Evolutionary conservation across 2,329 filamentous ascomycete species (phyloP).

Genomic region (Cordyceps fumosorosea): DNA sequence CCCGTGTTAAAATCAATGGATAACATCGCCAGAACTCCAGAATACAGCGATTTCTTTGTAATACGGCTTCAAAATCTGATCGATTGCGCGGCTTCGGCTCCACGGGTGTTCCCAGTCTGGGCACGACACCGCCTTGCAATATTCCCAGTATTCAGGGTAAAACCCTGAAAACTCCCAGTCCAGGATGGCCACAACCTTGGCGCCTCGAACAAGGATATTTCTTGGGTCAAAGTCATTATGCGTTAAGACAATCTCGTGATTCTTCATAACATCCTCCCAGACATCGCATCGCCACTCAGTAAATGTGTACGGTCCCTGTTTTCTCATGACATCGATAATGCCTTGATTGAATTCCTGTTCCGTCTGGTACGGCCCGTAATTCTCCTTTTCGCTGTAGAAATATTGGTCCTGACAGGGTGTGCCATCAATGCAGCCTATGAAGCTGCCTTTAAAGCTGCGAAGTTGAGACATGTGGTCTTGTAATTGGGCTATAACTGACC

Average conservation of each 20-base stretch:
- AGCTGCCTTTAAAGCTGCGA: slow-evolving; percentile 15
- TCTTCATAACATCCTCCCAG: slow-evolving; percentile 15
- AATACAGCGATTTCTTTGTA: slow-evolving; percentile 11
- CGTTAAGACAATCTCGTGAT: slow-evolving; percentile 14
- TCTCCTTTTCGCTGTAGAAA: slow-evolving; percentile 14
- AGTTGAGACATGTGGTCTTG: slow-evolving; percentile 18
- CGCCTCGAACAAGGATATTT: slow-evolving; percentile 7
- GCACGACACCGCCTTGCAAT: slow-evolving; percentile 9
- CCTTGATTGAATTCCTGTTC: slow-evolving; percentile 18
- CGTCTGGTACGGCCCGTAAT: slow-evolving; percentile 15
- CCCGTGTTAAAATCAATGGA: neutral
- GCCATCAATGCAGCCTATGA: slow-evolving; percentile 18
- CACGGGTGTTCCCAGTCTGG: slow-evolving; percentile 11
- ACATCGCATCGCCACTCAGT: slow-evolving; percentile 13
- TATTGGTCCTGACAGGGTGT: slow-evolving; percentile 18
- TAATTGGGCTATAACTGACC: slow-evolving; percentile 17
- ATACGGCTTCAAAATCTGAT: slow-evolving; percentile 12
- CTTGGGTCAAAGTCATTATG: slow-evolving; percentile 13
- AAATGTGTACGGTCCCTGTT: slow-evolving; percentile 5
- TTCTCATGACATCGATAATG: slow-evolving; percentile 17
- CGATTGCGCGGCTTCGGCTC: slow-evolving; percentile 7
- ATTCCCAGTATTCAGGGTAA: slow-evolving; percentile 13
- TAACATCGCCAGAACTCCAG: slow-evolving; percentile 10
- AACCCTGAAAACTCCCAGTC: slow-evolving; percentile 13
- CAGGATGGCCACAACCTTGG: slow-evolving; percentile 17